Percentiles rank a stretch among this genome's conserved stretches.
These are phyloP conservation scores for Annulohypoxylon truncatum DNA, from an alignment of 2,329 filamentous ascomycete species.

Conservation along the genomic window DNA sequence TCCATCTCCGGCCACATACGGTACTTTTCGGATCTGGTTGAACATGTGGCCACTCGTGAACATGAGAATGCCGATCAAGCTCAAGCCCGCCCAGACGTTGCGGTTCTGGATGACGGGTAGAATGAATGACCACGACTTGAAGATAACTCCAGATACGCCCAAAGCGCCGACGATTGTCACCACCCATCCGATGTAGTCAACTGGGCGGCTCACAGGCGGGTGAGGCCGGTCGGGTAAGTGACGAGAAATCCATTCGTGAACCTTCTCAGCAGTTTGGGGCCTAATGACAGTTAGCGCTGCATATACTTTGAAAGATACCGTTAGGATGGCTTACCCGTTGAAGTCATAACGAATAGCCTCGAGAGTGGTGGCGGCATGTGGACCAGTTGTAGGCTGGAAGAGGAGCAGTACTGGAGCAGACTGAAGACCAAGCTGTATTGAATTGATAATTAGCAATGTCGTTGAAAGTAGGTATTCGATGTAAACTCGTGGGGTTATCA, in stretches of 20 bases:
- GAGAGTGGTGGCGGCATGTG: constrained; percentile 75
- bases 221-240: constrained; percentile 83
- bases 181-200: constrained; percentile 86
- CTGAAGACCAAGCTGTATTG: constrained; percentile 83
- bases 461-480: constrained; percentile 19
- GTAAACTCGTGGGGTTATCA: constrained; percentile 46
- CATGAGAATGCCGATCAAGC: constrained; percentile 86
- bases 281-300: constrained; percentile 57
- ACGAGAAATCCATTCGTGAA: constrained; percentile 82
- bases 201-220: constrained; percentile 81
- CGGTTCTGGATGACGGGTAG: constrained; percentile 87
- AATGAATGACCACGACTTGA: constrained; percentile 81
- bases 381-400: constrained; percentile 86
- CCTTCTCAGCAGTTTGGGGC: constrained; percentile 77
- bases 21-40: constrained; percentile 96
- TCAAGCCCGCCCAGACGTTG: constrained; percentile 92
- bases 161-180: constrained; percentile 75
- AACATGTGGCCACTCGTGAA: constrained; percentile 99
- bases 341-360: constrained; percentile 89
- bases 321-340: constrained; percentile 70
- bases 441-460: constrained; percentile 9
- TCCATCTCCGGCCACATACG: constrained; percentile 88
- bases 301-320: constrained; percentile 5
- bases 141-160: constrained; percentile 74
- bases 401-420: constrained; percentile 91